phyloP scores from a whole-genome alignment of 2,329 filamentous ascomycete species.

The Sodiomyces alkalinus region DNA sequence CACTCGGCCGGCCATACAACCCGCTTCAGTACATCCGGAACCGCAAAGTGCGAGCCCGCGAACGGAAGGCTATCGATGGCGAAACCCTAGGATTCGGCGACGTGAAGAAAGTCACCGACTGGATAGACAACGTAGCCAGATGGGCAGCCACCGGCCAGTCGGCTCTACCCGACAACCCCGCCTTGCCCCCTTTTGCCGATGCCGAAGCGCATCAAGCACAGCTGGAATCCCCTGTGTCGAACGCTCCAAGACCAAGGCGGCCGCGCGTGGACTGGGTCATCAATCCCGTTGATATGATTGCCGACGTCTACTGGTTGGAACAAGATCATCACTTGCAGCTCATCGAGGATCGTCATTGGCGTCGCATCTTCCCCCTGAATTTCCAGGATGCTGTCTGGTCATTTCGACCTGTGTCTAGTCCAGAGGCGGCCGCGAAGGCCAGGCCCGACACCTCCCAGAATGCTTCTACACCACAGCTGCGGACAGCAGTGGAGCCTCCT shows the following conservation, averaged over 20 bases:
- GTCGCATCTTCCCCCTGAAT: slow-evolving; percentile 54
- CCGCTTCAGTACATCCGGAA: slow-evolving; percentile 89
- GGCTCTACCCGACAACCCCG: slow-evolving; percentile 15
- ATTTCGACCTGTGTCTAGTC: no score
- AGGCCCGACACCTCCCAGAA: slow-evolving; percentile 6
- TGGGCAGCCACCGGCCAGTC: slow-evolving; percentile 23
- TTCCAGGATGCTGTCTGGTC: no score
- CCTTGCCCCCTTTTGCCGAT: slow-evolving; percentile 28
- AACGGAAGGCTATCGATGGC: slow-evolving; percentile 59
- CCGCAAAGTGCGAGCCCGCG: slow-evolving; percentile 66
- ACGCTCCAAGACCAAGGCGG: slow-evolving; percentile 46
- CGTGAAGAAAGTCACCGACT: slow-evolving; percentile 52
- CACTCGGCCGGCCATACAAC: slow-evolving; percentile 65
- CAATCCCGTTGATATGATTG: slow-evolving; percentile 70
- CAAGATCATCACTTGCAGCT: slow-evolving; percentile 64
- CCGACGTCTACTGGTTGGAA: slow-evolving; percentile 84
- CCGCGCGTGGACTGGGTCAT: slow-evolving; percentile 76
- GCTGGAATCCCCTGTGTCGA: slow-evolving; percentile 25
- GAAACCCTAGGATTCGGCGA: slow-evolving; percentile 66
- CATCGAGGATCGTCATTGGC: slow-evolving; percentile 67
- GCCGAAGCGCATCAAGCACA: slow-evolving; percentile 29
- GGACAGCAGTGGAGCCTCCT: no score
- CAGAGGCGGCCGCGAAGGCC: no score
- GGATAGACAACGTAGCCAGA: slow-evolving; percentile 56
- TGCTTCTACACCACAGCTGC: slow-evolving; percentile 6